Conservation (phyloP, 2,329 filamentous ascomycete species). For the Cyphellophora attinorum region DNA sequence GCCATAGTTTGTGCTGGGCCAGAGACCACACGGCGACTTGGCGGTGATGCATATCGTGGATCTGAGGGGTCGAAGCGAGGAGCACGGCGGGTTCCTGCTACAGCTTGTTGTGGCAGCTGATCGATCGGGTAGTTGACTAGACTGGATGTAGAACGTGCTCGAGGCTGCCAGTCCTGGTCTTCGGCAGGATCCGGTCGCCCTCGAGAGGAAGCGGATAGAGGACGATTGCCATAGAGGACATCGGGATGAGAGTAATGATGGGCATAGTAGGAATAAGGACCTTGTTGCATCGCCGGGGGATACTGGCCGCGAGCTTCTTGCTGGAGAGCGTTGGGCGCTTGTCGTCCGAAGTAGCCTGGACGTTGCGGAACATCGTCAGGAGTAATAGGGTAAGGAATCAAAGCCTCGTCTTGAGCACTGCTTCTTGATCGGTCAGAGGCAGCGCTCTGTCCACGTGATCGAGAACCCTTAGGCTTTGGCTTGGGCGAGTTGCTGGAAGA, state of each 20-base stretch:
- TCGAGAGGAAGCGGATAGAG: conserved; percentile 27
- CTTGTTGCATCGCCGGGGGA: conserved; percentile 3
- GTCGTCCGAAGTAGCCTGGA: conserved; percentile 31
- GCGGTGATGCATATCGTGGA: conserved; percentile 20
- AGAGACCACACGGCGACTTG: conserved; percentile 33
- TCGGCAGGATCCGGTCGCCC: conserved; percentile 37
- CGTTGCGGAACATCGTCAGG: conserved; percentile 32
- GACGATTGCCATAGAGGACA: conserved; percentile 23
- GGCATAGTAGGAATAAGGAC: conserved; percentile 25
- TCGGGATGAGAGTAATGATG: conserved; percentile 17
- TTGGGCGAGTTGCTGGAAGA: conserved; percentile 14
- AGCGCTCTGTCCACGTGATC: conserved; percentile 13
- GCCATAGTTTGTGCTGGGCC: conserved; percentile 20
- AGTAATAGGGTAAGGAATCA: conserved; percentile 8
- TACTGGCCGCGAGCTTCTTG: conserved; percentile 34
- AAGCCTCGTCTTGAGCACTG: conserved; percentile 12
- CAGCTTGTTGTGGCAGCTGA: conserved; percentile 19
- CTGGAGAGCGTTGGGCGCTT: conserved; percentile 24
- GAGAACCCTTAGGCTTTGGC: conserved; percentile 8
- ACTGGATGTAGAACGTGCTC: conserved; percentile 28
- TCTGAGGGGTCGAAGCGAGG: conserved; percentile 23
- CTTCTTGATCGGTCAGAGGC: conserved; percentile 9
- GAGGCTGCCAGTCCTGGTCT: conserved; percentile 37
- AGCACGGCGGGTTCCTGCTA: conserved; percentile 21
- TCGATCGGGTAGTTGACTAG: conserved; percentile 23